Evolutionary conservation across 345 rosid species (phyloP), one percentile per base, ranked within the genome.

Genomic region (Salix udensis): DNA sequence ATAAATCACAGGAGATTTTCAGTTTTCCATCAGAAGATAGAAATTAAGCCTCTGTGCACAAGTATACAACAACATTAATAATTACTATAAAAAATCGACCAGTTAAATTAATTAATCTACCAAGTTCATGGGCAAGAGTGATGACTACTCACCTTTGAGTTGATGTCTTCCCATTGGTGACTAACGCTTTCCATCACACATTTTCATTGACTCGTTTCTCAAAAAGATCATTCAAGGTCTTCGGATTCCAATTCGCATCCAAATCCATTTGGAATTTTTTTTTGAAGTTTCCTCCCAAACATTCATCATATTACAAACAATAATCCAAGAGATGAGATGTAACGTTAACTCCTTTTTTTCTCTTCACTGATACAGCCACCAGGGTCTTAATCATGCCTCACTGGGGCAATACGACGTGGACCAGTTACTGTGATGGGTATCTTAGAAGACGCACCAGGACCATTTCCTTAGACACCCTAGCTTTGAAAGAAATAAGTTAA

Each of bases 231-330:
- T 55, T 75, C 18, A 7, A 16, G 36, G 13, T 36, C 48, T 15
- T 67, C 24, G 13, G 44, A 60, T 11, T n/a, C 61, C 24, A 61
- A 6, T 36, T 58, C 8, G 37, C 37, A 50, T 68, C 30, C 26
- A 7, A 37, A 42, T 39, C 13, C 55, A 34, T 34, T 23, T 19
- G 7, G 13, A 18, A 26, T 1, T 1, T 26, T 26, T 26, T 26
- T 26, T 76, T 74, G 74, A 64, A 77, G 65, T 50, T 77, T 70
- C 75, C 39, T 4, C 36, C 65, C 79, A 70, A 6, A 62, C 69
- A 30, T 21, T 42, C 31, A 30, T 30, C 26, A 40, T 13, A 28
- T 16, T 24, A 31, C 13, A 13, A 44, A 58, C 18, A 21, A 28
- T 1, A 11, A 1, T 28, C 16, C 53, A 46, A 10, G 23, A 31